These are phyloP conservation scores for Neophaeococcomyces mojaviensis DNA, from an alignment of 2,329 filamentous ascomycete genomes.

Conservation along the genomic window DNA sequence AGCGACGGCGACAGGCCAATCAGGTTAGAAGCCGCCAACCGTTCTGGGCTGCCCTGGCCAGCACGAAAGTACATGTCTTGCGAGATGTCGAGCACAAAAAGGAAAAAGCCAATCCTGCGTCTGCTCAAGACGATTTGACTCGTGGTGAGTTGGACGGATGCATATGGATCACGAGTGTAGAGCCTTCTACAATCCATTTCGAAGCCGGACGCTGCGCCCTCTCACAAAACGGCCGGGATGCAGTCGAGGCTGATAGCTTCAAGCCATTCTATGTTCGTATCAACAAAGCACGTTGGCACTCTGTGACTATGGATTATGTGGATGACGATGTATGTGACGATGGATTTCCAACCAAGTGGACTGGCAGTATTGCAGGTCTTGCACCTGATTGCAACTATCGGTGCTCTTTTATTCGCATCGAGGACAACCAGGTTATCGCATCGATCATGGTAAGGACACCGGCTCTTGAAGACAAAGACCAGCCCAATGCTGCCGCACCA, in stretches of 20 bases:
- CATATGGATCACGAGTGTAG: slow-evolving; percentile 41
- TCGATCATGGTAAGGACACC: slow-evolving; percentile 57
- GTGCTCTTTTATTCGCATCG: slow-evolving; percentile 54
- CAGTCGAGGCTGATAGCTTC: slow-evolving; percentile 21
- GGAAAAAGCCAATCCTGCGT: slow-evolving; percentile 22
- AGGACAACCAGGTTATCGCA: slow-evolving; percentile 51
- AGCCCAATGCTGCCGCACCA: slow-evolving; percentile 41
- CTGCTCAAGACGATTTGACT: slow-evolving; percentile 15
- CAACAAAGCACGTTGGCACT: slow-evolving; percentile 59
- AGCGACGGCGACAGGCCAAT: slow-evolving; percentile 82
- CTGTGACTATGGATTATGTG: slow-evolving; percentile 46
- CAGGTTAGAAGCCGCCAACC: slow-evolving; percentile 86
- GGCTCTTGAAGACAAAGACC: slow-evolving; percentile 50
- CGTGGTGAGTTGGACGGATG: slow-evolving; percentile 35
- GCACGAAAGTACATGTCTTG: slow-evolving; percentile 92
- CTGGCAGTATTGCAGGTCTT: slow-evolving; percentile 57
- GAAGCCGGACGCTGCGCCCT: slow-evolving; percentile 30
- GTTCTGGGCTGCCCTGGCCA: slow-evolving; percentile 83
- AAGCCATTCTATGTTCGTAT: slow-evolving; percentile 60
- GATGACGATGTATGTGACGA: slow-evolving; percentile 38
- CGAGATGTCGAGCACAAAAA: slow-evolving; percentile 80
- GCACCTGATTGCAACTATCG: slow-evolving; percentile 58
- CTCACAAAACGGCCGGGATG: slow-evolving; percentile 25
- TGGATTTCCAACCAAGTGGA: slow-evolving; percentile 43
- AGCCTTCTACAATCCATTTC: slow-evolving; percentile 41